A percentile compares a stretch with the other conserved stretches of the same genome.
phyloP scores from a whole-genome alignment of 768 basidiomycete species.

The Pisolithus microcarpus region DNA sequence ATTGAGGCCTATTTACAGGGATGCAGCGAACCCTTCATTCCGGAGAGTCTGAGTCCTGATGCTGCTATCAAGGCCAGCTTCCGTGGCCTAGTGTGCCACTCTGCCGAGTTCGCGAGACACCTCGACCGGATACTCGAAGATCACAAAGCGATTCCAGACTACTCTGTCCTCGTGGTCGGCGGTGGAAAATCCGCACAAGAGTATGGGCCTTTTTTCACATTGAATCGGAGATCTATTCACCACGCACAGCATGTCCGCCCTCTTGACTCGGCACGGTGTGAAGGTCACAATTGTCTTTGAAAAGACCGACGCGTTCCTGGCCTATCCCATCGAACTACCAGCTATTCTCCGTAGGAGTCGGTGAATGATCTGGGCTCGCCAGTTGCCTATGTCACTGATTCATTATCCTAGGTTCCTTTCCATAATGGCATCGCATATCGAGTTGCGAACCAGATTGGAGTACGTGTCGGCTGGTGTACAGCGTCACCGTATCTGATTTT shows the following conservation, averaged over 20 bases:
- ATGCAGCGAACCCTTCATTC: conserved; percentile 44
- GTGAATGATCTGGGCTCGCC: conserved; percentile 19
- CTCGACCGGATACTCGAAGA: conserved; percentile 35
- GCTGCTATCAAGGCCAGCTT: conserved; percentile 36
- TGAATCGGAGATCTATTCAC: background rate
- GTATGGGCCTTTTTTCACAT: conserved; percentile 14
- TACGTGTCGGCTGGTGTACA: conserved; percentile 19
- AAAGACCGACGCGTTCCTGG: conserved; percentile 44
- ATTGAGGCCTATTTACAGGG: conserved; percentile 32
- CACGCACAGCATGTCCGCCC: conserved; percentile 35
- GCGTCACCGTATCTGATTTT: conserved; percentile 7
- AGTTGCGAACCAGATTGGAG: conserved; percentile 48
- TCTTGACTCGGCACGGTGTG: conserved; percentile 41
- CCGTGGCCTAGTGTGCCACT: conserved; percentile 44
- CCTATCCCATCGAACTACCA: conserved; percentile 41
- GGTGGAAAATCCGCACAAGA: conserved; percentile 67
- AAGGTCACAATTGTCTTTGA: conserved; percentile 48
- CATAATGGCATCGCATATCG: conserved; percentile 41
- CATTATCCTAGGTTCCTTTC: conserved; percentile 35
- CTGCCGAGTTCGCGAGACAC: conserved; percentile 37
- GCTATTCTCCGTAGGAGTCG: conserved; percentile 54
- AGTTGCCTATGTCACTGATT: background rate
- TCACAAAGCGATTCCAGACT: conserved; percentile 12
- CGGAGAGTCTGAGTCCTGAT: conserved; percentile 30
- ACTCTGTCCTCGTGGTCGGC: conserved; percentile 45